phyloP scores from a whole-genome alignment of 2,329 filamentous ascomycete genomes.

The Ceratocystis alfenasii region DNA sequence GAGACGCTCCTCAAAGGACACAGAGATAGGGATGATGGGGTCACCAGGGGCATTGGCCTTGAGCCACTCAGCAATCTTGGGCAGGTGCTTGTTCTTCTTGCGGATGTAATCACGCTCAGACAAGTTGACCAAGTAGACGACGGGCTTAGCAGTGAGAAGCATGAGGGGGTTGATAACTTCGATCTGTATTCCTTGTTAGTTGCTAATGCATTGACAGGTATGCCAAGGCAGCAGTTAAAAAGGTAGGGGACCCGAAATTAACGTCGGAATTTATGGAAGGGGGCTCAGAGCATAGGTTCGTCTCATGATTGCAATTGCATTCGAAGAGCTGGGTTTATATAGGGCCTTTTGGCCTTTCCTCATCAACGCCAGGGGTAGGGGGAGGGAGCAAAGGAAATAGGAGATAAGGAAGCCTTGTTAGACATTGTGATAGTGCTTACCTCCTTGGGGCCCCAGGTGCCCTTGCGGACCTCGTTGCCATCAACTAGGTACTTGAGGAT shows the following conservation, averaged over 20 bases:
- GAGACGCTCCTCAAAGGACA: constrained; percentile 84
- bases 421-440: constrained; percentile 43
- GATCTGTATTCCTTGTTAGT: constrained; percentile 54
- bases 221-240: background rate
- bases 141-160: constrained; percentile 89
- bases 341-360: constrained; percentile 22
- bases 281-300: constrained; percentile 21
- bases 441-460: constrained; percentile 85
- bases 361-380: constrained; percentile 23
- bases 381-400: constrained; percentile 18
- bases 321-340: constrained; percentile 99
- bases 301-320: constrained; percentile 46
- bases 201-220: background rate
- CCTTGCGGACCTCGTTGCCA: constrained; percentile 89
- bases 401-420: background rate
- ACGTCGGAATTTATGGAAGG: constrained; percentile 29
- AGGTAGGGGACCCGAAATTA: background rate
- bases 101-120: constrained; percentile 95
- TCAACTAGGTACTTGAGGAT: constrained; percentile 69
- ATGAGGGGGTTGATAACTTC: constrained; percentile 96
- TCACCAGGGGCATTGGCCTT: constrained; percentile 81
- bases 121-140: constrained; percentile 93
- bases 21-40: constrained; percentile 85
- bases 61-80: constrained; percentile 89
- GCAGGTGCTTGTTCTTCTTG: constrained; percentile 98